Evolutionary conservation across 2,329 filamentous ascomycete genomes (phyloP), one percentile per base, ranked within the genome.

Genomic region (Biscogniauxia sp.): DNA sequence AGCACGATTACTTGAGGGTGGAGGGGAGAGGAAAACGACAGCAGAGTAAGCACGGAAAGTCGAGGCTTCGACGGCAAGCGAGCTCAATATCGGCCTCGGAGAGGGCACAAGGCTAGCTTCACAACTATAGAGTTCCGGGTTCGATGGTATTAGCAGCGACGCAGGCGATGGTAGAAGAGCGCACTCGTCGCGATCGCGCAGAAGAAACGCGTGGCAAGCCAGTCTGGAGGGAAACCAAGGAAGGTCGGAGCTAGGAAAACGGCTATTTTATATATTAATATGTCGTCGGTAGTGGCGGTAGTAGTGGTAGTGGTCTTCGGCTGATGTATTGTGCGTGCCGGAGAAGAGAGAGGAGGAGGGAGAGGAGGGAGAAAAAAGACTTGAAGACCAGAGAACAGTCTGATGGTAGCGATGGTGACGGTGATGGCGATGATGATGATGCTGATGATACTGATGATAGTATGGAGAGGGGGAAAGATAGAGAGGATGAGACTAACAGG

Each of bases 201-300:
- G 50, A 52, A 54, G 64, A 54, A 26, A 58, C 57, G 60, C 62
- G 64, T 63, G 62, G 57, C 59, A 57, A 67, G 65, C 65, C 65
- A 67, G 65, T 60, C 61, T 67, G 65, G 59, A 23, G 23, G 5
- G 6, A 7, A 9, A 32, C 59, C 58, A 59, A 54, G 54, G 28
- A 54, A 41, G 50, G 59, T 45, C 65, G 59, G 60, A 58, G 58
- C 55, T 63, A 63, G 60, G 59, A 58, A 55, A 58, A 53, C 15
- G 15, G 37, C 17, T 45, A n/a, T 60, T 63, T 60, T 64, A 57
- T 61, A 45, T 61, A 60, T 60, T 53, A 41, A 20, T 15, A 15
- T 54, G 6, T 20, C 9, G 4, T 28, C 15, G 52, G 23, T 25
- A n/a, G 19, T 53, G 11, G 28, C 7, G 11, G 28, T 28, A 45